These are phyloP conservation scores for Gossypium ekmanianum DNA, from an alignment of 345 rosid genomes.

Conservation along the genomic window DNA sequence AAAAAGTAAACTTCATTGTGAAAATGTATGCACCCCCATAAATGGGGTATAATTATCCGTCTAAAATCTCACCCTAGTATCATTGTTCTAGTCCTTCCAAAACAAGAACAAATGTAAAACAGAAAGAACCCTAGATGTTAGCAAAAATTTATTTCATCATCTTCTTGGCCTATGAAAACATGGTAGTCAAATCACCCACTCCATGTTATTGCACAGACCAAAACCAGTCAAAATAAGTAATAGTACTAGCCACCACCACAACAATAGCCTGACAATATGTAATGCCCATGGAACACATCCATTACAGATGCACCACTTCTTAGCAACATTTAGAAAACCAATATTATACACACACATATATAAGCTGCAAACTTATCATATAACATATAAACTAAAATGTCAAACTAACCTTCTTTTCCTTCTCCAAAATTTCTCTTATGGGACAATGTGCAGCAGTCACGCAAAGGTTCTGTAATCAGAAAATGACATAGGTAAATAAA, in stretches of 20 bases:
- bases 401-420: conserved; percentile 82
- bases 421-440: conserved; percentile 86
- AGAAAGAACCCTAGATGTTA: neutral
- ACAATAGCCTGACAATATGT: neutral
- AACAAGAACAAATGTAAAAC: neutral
- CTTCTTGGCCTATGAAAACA: neutral
- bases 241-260: neutral
- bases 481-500: neutral
- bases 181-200: neutral
- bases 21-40: neutral
- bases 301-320: neutral
- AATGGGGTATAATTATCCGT: neutral
- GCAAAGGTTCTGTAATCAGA: conserved; percentile 71
- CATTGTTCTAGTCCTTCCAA: neutral
- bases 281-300: neutral
- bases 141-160: neutral
- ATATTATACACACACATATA: neutral
- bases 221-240: neutral
- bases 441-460: conserved; percentile 97
- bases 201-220: neutral
- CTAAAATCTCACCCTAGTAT: neutral
- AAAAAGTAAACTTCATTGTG: neutral
- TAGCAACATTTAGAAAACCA: neutral
- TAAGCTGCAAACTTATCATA: neutral
- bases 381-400: neutral